Conservation (phyloP, 352 stramenopile genomes). For the Globisporangium polare region DNA sequence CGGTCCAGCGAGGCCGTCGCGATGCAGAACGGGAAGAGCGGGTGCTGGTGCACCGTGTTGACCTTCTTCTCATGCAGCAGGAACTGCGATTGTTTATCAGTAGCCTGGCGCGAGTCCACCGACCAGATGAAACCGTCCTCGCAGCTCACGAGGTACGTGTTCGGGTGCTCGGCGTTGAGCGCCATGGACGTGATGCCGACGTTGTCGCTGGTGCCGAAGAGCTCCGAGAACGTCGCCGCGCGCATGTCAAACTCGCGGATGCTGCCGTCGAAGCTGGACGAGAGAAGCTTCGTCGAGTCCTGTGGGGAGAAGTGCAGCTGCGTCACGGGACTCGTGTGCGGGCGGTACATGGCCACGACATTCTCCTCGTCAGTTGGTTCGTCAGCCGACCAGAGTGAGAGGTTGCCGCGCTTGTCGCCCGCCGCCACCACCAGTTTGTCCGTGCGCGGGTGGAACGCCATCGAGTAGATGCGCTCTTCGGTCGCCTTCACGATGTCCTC, state of each 20-base stretch:
- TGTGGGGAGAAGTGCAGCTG: constrained; percentile 51
- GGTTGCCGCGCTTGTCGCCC: constrained; percentile 73
- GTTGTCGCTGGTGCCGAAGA: constrained; percentile 44
- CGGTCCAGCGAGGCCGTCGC: constrained; percentile 79
- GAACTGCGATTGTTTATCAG: constrained; percentile 30
- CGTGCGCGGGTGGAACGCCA: constrained; percentile 67
- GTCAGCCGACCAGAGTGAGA: constrained; percentile 62
- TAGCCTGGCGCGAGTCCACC: constrained; percentile 45
- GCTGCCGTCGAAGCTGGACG: constrained; percentile 67
- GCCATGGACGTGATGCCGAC: constrained; percentile 62
- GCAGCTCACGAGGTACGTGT: constrained; percentile 47
- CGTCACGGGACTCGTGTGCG: constrained; percentile 59
- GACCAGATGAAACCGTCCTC: constrained; percentile 58
- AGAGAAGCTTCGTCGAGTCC: constrained; percentile 57
- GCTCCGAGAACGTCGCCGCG: constrained; percentile 41
- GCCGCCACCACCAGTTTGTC: constrained; percentile 59
- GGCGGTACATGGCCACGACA: constrained; percentile 57
- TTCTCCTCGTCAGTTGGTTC: constrained; percentile 18
- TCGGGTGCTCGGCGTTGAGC: constrained; percentile 3
- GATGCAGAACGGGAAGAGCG: constrained; percentile 48
- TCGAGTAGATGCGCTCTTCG: constrained; percentile 69
- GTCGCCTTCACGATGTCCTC: constrained; percentile 71
- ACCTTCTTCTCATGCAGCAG: constrained; percentile 82
- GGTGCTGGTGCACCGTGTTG: constrained; percentile 81
- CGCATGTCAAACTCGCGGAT: constrained; percentile 67